Evolutionary conservation across 768 basidiomycete species (phyloP), one percentile per base, ranked within the genome.

Genomic region (Peribolospora baueri): DNA sequence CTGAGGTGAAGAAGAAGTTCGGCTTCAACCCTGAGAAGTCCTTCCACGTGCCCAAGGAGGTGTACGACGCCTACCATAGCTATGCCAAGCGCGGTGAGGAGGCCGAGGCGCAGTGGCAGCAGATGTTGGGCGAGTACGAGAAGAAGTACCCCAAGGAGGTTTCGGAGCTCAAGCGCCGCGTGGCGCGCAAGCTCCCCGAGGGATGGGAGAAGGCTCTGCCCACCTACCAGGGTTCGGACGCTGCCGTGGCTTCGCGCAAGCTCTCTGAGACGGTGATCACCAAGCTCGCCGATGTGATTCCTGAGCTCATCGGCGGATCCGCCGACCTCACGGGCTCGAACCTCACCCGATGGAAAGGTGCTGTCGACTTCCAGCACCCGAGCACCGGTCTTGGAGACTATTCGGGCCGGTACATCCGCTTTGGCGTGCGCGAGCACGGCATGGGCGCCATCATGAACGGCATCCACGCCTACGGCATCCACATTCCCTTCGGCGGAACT

Each of bases 391-490:
- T 91, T 48, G 90, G 90, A 56, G 74, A 67, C 57, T 91, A 87
- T 68, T 70, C 77, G 55, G 90, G 90, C 53, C 82, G 80, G 50
- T 93, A 95, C 68, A 78, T 95, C 67, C 82, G 88, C 54, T 95
- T 82, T 71, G 90, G 90, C 76, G 87, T 95, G 56, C 84, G 90
- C 69, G 90, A 95, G 68, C 90, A 95, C 69, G 90, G 74, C 61
- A 95, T 93, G 88, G 84, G 82, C 63, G 90, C 88, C 54, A 87
- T 95, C 63, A 84, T 80, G 61, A 93, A 93, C 67, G 88, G 88
- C 66, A 57, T 61, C 50, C 59, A 73, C 58, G 88, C 87, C 3
- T 95, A 93, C 68, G 88, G 88, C 57, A 84, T 78, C 14, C 57
- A 58, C 64, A 76, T 91, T 58, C 88, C 88, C 48, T 88, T 85